Conservation (phyloP, 2,329 filamentous ascomycete species). For the Dothistroma pini region DNA sequence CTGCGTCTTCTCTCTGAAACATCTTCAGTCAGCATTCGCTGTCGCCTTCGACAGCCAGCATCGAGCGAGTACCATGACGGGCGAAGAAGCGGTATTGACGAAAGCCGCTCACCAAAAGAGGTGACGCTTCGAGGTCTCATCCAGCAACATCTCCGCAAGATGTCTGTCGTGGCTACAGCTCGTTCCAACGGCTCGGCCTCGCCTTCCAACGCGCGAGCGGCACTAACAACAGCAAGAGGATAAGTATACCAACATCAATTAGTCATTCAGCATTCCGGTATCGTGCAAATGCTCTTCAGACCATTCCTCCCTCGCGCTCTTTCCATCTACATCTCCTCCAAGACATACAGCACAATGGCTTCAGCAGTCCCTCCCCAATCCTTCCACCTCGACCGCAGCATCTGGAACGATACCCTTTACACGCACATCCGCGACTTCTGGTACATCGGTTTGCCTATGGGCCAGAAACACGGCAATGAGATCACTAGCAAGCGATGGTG, state of each 20-base stretch:
- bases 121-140: background rate
- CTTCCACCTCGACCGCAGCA: slow-evolving; percentile 35
- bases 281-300: background rate
- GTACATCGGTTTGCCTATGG: slow-evolving; percentile 36
- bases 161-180: background rate
- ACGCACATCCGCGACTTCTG: slow-evolving; percentile 36
- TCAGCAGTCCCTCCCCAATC: slow-evolving; percentile 6
- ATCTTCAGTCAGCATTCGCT: background rate
- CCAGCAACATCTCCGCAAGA: no score
- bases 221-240: background rate
- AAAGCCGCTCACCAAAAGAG: background rate
- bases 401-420: slow-evolving; percentile 43
- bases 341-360: slow-evolving; percentile 1
- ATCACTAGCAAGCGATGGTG: slow-evolving; percentile 39
- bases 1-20: background rate
- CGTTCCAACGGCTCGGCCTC: background rate
- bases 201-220: background rate
- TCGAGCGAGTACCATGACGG: background rate
- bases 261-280: background rate
- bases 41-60: background rate
- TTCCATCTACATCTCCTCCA: background rate
- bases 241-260: background rate
- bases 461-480: slow-evolving; percentile 27
- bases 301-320: background rate
- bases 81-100: background rate